A percentile compares a stretch with the other conserved stretches of the same genome.
Evolutionary conservation across 768 basidiomycete genomes (phyloP).

Genomic region (Panaeolus papilionaceus): DNA sequence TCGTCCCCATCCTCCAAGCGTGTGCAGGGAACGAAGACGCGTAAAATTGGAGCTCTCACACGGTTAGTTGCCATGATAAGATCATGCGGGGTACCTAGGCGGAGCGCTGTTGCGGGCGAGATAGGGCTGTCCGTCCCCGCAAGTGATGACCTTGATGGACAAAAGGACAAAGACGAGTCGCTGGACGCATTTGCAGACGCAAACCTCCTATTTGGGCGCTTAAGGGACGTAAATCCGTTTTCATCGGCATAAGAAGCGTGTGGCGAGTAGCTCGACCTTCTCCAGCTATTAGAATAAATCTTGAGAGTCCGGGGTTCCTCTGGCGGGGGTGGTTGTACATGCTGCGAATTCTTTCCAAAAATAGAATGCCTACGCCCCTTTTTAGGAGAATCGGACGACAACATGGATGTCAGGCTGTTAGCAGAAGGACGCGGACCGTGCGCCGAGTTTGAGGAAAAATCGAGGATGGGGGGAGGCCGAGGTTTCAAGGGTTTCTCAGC

Average conservation of each 20-base stretch:
- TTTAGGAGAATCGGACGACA: conserved; percentile 22
- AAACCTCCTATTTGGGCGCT: conserved; percentile 46
- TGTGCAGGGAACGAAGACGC: conserved; percentile 77
- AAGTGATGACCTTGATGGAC: conserved; percentile 20
- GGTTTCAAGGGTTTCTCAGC: conserved; percentile 16
- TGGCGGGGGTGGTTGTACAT: conserved; percentile 34
- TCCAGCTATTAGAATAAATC: conserved; percentile 36
- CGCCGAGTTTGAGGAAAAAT: conserved; percentile 5
- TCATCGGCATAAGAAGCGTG: conserved; percentile 20
- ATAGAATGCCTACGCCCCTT: conserved; percentile 35
- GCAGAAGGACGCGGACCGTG: conserved; percentile 32
- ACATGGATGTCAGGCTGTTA: conserved; percentile 32
- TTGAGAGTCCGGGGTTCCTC: conserved; percentile 39
- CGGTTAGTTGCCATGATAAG: conserved; percentile 63
- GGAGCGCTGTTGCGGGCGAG: conserved; percentile 25
- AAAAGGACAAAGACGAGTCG: conserved; percentile 48
- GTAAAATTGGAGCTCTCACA: conserved; percentile 72
- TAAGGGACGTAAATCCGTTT: conserved; percentile 21
- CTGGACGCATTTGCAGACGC: conserved; percentile 51
- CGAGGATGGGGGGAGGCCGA: conserved; percentile 14
- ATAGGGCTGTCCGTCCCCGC: conserved; percentile 23
- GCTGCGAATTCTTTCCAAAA: conserved; percentile 28
- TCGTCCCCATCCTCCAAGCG: conserved; percentile 49
- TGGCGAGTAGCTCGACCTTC: conserved; percentile 22
- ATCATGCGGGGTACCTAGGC: conserved; percentile 59